These are phyloP conservation scores for Penicillium verhagenii DNA, from an alignment of 495 filamentous ascomycete genomes.

Conservation along the genomic window DNA sequence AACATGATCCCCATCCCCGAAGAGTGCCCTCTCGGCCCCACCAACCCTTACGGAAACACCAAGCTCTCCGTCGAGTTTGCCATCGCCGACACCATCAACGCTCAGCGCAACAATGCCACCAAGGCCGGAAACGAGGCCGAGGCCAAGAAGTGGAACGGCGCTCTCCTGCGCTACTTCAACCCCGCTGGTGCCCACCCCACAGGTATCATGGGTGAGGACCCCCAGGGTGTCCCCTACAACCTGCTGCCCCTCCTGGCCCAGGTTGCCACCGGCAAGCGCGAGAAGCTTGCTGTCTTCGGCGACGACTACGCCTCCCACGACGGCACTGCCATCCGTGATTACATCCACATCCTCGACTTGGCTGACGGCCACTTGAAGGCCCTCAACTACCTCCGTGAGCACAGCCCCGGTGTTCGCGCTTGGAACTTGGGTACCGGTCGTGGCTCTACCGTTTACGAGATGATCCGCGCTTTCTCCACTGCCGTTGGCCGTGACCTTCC, in stretches of 20 bases:
- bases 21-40: conserved; percentile 90
- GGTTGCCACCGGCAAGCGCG: conserved; percentile 90
- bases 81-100: conserved; percentile 87
- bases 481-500: conserved; percentile 82
- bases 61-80: conserved; percentile 88
- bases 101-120: conserved; percentile 78
- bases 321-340: conserved; percentile 77
- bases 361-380: conserved; percentile 87
- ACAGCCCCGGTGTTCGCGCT: conserved; percentile 88
- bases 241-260: conserved; percentile 90
- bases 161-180: conserved; percentile 96
- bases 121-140: conserved; percentile 70
- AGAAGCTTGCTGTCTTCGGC: conserved; percentile 92
- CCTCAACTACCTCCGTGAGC: conserved; percentile 83
- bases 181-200: conserved; percentile 91
- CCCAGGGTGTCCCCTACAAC: conserved; percentile 94
- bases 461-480: conserved; percentile 89
- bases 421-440: conserved; percentile 98
- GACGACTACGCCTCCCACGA: conserved; percentile 89
- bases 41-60: conserved; percentile 95
- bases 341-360: conserved; percentile 84
- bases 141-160: conserved; percentile 83
- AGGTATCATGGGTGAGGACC: conserved; percentile 98
- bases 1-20: conserved; percentile 99
- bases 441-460: conserved; percentile 94